Evolutionary conservation across 257 asterid species (phyloP).

Genomic region (Nicotiana benthamiana): DNA sequence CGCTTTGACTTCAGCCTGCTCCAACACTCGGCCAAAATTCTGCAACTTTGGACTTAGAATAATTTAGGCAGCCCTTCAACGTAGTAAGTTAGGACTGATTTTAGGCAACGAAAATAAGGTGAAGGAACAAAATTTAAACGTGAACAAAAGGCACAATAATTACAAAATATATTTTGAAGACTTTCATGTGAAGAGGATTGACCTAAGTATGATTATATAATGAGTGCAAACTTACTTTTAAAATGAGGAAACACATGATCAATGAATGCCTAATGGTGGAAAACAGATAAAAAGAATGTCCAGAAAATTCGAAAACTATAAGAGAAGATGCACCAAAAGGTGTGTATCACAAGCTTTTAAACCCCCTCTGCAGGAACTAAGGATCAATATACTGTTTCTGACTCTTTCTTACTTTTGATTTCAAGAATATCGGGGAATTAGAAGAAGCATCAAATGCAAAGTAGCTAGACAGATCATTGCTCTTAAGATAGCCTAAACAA

Average conservation of each 20-base stretch:
- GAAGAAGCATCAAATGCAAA: not conserved
- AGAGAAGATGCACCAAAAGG: conserved; percentile 2
- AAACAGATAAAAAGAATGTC: not conserved
- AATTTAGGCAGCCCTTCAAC: no score
- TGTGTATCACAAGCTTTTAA: not conserved
- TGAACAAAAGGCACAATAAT: no score
- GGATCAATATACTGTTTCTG: not conserved
- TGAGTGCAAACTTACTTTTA: not conserved
- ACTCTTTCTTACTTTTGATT: not conserved
- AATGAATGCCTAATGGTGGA: not conserved
- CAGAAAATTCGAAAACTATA: not conserved
- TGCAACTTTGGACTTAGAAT: no score
- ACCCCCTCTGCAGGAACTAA: not conserved
- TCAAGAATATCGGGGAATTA: not conserved
- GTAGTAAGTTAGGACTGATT: no score
- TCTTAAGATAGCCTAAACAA: not conserved
- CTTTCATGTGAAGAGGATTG: not conserved
- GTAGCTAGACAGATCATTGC: not conserved
- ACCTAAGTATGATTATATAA: not conserved
- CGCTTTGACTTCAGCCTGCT: no score
- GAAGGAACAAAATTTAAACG: no score
- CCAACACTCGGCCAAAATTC: no score
- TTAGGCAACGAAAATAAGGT: no score
- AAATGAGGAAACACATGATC: not conserved
- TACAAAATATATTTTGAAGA: not conserved